A percentile compares a stretch with the other conserved stretches of the same genome.
phyloP scores from a whole-genome alignment of 2,329 filamentous ascomycete species.

The Aspergillus novoparasiticus region DNA sequence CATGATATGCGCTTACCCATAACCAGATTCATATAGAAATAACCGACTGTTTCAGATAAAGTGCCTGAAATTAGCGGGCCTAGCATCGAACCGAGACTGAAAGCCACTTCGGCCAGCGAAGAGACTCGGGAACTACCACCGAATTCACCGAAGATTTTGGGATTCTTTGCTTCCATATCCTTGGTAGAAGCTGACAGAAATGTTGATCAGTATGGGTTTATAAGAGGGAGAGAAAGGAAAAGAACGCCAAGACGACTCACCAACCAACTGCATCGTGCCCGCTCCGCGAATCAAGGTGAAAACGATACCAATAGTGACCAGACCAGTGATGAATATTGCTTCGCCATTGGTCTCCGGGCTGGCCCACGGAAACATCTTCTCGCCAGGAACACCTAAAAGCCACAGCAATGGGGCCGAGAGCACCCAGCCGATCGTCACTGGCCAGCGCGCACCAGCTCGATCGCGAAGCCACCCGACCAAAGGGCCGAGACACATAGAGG shows the following conservation, averaged over 20 bases:
- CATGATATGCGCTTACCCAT: conserved; percentile 14
- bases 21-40: conserved; percentile 19
- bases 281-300: conserved; percentile 27
- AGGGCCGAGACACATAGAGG: conserved; percentile 59
- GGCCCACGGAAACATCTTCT: conserved; percentile 27
- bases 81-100: conserved; percentile 25
- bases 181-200: conserved; percentile 20
- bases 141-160: conserved; percentile 28
- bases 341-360: conserved; percentile 21
- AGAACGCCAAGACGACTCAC: conserved; percentile 17
- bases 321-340: conserved; percentile 21
- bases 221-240: not conserved
- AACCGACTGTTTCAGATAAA: conserved; percentile 22
- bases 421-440: conserved; percentile 25
- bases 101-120: conserved; percentile 25
- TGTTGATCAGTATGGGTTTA: not conserved
- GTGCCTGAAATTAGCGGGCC: conserved; percentile 26
- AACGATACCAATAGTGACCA: conserved; percentile 23
- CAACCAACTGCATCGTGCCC: conserved; percentile 29
- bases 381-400: conserved; percentile 30
- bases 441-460: conserved; percentile 21
- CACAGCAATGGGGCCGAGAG: conserved; percentile 22
- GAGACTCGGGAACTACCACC: conserved; percentile 28
- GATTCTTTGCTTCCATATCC: conserved; percentile 20
- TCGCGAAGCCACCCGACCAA: conserved; percentile 54